Base-by-base conservation (phyloP, 2,329 filamentous ascomycete species). In the Scedosporium minutisporum region DNA sequence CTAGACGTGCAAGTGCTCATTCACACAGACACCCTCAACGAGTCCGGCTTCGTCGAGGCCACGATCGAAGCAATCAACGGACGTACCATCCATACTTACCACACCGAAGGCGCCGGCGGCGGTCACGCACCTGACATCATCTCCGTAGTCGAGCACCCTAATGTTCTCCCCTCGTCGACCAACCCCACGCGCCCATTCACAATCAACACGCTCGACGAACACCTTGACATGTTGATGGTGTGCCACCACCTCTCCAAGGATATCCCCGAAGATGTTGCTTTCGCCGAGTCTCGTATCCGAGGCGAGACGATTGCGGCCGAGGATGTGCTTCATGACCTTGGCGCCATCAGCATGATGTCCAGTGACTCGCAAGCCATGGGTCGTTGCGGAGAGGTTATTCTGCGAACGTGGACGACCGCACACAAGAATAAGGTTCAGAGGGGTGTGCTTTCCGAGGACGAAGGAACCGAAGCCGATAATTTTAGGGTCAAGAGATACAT, bases 211-310 rank as follows among this genome's bases (percentile, higher is more conserved):
- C 83, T 97, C 0, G 93, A 97, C 71, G 93, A 97, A 75, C 93
- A 97, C 76, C 84, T 97, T 14, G 93, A 97, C 77, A 97, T 97
- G 93, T 79, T 97, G 57, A 97, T 97, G 93, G 91, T 96, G 44
- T 97, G 93, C 79, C 93, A 97, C 74, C 93, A 97, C 71, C 80
- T 97, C 9, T 92, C 87, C 61, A 91, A 90, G 74, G 87, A 96
- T 75, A 97, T 97, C 64, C 91, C 93, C 63, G 93, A 97, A 77
- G 93, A 97, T 72, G 89, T 97, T 14, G 92, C 93, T 1, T 97
- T 97, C 70, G 93, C 93, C 58, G 93, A 97, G 77, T 91, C 87
- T 42, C 90, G 93, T 46, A 97, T 97, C 75, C 89, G 93, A 64
- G 91, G 91, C 66, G 93, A 97, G 77, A 97, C 93, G 42, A 97